These are phyloP conservation scores for Scytalidium sp. DNA, from an alignment of 2,329 filamentous ascomycete species.

Conservation along the genomic window DNA sequence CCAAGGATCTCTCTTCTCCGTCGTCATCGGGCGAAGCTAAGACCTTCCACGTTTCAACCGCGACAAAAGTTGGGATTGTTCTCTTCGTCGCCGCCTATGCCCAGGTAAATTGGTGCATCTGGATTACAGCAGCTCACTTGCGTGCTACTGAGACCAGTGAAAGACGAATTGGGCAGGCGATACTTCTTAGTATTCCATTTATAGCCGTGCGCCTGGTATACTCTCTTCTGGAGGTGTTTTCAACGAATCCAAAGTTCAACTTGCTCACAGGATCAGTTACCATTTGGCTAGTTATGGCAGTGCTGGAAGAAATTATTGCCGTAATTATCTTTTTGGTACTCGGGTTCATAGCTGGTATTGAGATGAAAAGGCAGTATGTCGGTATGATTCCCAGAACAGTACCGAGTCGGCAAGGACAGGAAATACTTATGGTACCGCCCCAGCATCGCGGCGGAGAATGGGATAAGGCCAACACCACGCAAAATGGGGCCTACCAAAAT, in stretches of 20 bases:
- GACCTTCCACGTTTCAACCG: conserved; percentile 16
- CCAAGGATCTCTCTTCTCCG: no score
- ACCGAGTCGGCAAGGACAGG: no score
- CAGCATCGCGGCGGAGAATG: no score
- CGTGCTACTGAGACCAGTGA: conserved; percentile 27
- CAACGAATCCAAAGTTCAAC: conserved; percentile 36
- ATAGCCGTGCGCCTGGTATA: conserved; percentile 45
- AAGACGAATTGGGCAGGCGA: conserved; percentile 41
- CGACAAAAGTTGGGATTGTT: conserved; percentile 26
- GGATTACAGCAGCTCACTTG: conserved; percentile 19
- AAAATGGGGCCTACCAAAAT: no score
- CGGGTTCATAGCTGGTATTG: not conserved
- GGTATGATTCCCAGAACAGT: no score
- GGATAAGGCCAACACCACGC: no score
- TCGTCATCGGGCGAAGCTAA: no score
- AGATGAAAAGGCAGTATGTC: no score
- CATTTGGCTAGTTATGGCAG: conserved; percentile 39
- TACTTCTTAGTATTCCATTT: conserved; percentile 39
- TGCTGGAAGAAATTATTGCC: conserved; percentile 45
- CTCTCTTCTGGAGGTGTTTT: conserved; percentile 35
- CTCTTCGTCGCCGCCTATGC: conserved; percentile 36
- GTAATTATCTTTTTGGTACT: conserved; percentile 21
- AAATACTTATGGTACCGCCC: no score
- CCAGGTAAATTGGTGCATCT: conserved; percentile 21
- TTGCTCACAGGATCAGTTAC: conserved; percentile 33